phyloP scores from a whole-genome alignment of 2,329 filamentous ascomycete species.

The Basipetospora chlamydospora region DNA sequence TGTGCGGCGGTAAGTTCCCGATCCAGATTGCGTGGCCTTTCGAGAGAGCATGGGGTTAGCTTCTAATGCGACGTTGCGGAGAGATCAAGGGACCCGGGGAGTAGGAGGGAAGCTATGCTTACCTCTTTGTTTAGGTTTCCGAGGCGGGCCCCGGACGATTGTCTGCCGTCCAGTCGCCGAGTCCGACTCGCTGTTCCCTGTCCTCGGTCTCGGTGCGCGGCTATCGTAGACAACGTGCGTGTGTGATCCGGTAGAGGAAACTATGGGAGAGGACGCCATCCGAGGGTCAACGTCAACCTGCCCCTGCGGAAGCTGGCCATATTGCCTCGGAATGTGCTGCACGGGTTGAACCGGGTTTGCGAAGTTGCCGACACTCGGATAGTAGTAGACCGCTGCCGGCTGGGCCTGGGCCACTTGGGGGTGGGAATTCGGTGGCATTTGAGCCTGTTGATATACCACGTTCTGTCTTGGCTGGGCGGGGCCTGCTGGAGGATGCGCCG shows the following conservation, averaged over 20 bases:
- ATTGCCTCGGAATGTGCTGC: neutral
- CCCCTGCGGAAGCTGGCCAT: neutral
- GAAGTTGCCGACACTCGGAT: neutral
- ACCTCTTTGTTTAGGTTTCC: constrained; percentile 49
- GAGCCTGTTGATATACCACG: constrained; percentile 28
- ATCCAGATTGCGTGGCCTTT: constrained; percentile 93
- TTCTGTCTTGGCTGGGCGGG: constrained; percentile 21
- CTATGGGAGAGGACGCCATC: neutral
- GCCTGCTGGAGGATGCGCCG: constrained; percentile 21
- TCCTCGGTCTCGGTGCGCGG: neutral
- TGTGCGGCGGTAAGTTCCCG: constrained; percentile 77
- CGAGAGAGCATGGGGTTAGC: too few relatives aligned
- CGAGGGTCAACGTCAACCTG: neutral
- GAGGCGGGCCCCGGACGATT: constrained; percentile 30
- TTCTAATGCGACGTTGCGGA: too few relatives aligned
- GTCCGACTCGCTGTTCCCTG: neutral
- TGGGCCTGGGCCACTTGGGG: constrained; percentile 17
- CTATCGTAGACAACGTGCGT: too few relatives aligned
- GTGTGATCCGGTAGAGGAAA: too few relatives aligned
- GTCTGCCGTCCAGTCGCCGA: neutral
- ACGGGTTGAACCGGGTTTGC: neutral
- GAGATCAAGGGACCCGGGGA: too few relatives aligned
- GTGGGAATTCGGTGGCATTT: constrained; percentile 24
- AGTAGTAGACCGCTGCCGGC: neutral
- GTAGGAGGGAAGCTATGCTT: constrained; percentile 14